Conservation (phyloP, 1,284 basidiomycete genomes). For the Paramarasmius palmivorus region DNA sequence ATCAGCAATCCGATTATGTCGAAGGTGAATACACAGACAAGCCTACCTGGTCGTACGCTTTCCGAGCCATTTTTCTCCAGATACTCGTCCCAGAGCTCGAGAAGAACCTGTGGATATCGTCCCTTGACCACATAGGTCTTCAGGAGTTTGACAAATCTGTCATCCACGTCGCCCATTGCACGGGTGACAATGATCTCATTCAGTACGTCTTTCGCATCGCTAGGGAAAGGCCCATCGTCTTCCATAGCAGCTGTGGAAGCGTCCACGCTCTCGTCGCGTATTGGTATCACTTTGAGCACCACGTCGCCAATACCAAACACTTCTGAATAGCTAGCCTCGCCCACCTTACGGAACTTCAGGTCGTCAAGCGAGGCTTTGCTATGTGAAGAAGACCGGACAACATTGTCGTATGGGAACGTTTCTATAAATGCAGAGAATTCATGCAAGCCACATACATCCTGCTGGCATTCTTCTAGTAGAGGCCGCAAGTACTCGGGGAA, state of each 20-base stretch:
- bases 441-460: slow-evolving; percentile 52
- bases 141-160: slow-evolving; percentile 77
- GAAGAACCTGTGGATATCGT: slow-evolving; percentile 74
- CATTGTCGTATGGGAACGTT: slow-evolving; percentile 70
- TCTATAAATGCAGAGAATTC: slow-evolving; percentile 82
- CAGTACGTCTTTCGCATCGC: slow-evolving; percentile 74
- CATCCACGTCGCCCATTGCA: slow-evolving; percentile 71
- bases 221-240: slow-evolving; percentile 64
- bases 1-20: background rate
- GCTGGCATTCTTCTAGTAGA: slow-evolving; percentile 66
- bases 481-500: slow-evolving; percentile 56
- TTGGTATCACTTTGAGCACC: slow-evolving; percentile 86
- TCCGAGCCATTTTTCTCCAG: slow-evolving; percentile 73
- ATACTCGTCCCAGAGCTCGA: slow-evolving; percentile 88
- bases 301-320: slow-evolving; percentile 89
- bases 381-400: slow-evolving; percentile 38
- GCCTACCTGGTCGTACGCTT: slow-evolving; percentile 80
- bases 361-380: slow-evolving; percentile 12
- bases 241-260: slow-evolving; percentile 21
- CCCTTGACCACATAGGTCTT: slow-evolving; percentile 87
- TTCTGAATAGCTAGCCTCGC: slow-evolving; percentile 96
- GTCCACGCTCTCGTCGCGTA: slow-evolving; percentile 50
- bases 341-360: slow-evolving; percentile 75
- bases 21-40: background rate
- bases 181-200: slow-evolving; percentile 89